phyloP scores from a whole-genome alignment of 179 eudicot genomes.

The Patellifolia procumbens region DNA sequence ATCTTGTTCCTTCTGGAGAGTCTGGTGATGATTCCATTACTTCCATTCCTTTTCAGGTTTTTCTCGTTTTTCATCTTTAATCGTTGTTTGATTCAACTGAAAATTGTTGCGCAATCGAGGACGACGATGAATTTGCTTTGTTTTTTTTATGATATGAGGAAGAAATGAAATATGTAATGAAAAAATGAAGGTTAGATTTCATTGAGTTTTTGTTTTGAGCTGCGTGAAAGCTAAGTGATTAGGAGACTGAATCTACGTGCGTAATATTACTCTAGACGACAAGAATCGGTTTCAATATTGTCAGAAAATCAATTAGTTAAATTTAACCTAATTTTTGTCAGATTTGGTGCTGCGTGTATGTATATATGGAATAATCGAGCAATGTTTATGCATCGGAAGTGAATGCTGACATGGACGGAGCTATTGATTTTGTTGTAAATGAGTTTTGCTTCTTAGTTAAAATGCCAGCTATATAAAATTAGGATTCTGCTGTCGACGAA shows the following conservation, averaged over 20 bases:
- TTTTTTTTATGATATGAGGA: background rate
- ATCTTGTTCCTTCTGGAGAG: slow-evolving; percentile 61
- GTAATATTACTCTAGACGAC: too few species aligned
- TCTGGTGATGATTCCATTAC: slow-evolving; percentile 70
- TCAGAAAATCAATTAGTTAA: background rate
- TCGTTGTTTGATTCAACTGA: background rate
- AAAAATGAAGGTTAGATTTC: background rate
- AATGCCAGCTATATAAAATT: background rate
- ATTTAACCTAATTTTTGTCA: background rate
- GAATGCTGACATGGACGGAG: background rate
- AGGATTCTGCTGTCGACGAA: background rate
- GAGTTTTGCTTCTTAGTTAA: background rate
- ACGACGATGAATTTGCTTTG: slow-evolving; percentile 1
- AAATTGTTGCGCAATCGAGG: background rate
- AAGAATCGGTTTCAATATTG: background rate
- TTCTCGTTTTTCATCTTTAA: background rate
- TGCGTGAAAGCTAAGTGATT: background rate
- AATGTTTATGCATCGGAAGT: background rate
- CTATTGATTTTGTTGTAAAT: background rate
- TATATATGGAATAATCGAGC: background rate
- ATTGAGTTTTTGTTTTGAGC: background rate
- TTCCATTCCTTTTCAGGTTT: slow-evolving; percentile 84
- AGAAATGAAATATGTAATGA: background rate
- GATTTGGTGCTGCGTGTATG: background rate
- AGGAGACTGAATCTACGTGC: background rate